Conservation (phyloP, 257 asterid species). For the Solanum tarapatanum region DNA sequence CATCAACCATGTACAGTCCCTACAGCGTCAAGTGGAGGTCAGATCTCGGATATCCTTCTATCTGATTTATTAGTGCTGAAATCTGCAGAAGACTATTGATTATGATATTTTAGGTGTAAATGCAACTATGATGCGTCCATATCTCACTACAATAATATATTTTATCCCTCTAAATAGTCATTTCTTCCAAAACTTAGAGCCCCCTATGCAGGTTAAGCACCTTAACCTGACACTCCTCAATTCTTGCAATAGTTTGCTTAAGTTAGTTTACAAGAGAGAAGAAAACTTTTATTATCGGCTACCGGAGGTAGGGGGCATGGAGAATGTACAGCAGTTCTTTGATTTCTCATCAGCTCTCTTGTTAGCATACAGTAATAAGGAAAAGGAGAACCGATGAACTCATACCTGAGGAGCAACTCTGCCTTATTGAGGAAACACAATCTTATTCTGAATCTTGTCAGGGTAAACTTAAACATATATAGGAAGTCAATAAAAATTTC, state of each 20-base stretch:
- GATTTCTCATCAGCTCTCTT: background rate
- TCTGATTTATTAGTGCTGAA: background rate
- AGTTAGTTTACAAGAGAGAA: background rate
- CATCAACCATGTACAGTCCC: constrained; percentile 83
- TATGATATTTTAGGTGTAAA: background rate
- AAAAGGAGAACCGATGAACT: background rate
- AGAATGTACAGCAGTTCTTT: background rate
- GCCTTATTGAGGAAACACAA: background rate
- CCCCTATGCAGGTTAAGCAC: background rate
- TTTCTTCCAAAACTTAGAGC: background rate
- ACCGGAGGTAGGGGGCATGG: background rate
- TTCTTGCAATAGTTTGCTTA: background rate
- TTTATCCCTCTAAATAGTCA: background rate
- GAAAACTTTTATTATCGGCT: background rate
- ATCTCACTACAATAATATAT: background rate
- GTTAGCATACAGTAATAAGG: background rate
- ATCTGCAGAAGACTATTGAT: background rate
- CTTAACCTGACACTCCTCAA: background rate
- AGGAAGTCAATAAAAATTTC: background rate
- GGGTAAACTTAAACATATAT: background rate
- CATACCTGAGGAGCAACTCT: background rate
- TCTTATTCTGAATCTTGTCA: background rate
- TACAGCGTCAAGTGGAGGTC: constrained; percentile 98
- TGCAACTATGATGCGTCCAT: background rate
- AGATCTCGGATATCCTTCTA: constrained; percentile 8